Base-by-base conservation (phyloP, 352 stramenopile species). In the Poterioochromonas sp. region DNA sequence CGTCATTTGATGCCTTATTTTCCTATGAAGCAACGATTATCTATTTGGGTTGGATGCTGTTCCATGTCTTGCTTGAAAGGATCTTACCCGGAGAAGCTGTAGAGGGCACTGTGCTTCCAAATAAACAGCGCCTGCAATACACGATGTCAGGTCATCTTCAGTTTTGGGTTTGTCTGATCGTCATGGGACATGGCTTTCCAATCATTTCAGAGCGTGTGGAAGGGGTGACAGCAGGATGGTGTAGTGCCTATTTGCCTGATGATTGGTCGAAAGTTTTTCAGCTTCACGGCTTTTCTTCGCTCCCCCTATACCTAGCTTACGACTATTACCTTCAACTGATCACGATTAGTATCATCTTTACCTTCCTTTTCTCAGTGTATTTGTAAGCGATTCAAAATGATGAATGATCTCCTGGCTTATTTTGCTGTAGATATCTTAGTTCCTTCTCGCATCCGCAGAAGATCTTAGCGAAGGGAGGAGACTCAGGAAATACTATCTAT, bases 91-190 rank as follows among this genome's bases (percentile, higher is more conserved):
- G 84, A 54, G 82, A 88, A 69, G 70, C 85, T 11, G 87, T 87
- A 0, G 37, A 90, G 22, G 90, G 89, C 40, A 81, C 81, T 43
- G 79, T 84, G 0, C 78, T 94, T 20, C 32, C 62, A 11, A 37
- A 73, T 63, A 39, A 41, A 53, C 34, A 49, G n/a, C 5, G 22
- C 5, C 83, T 90, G 22, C 26, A 76, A 0, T 95, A 95, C 81
- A 84, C 86, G 60, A 85, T 96, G 70, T 95, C 92, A 81, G 91
- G 89, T 18, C 88, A 94, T 82, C 80, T 89, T 54, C 85, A 87
- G 53, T 92, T 93, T 83, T 93, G 88, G 88, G 82, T 89, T n/a
- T 85, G 87, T 15, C 69, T 94, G 20, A 44, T 87, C 11, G 71
- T 88, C 12, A 51, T 89, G 69, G 69, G 83, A 39, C 71, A 82